Evolutionary conservation across 1,284 basidiomycete genomes (phyloP), one percentile per base, ranked within the genome.

Genomic region (Trametes hirsuta): DNA sequence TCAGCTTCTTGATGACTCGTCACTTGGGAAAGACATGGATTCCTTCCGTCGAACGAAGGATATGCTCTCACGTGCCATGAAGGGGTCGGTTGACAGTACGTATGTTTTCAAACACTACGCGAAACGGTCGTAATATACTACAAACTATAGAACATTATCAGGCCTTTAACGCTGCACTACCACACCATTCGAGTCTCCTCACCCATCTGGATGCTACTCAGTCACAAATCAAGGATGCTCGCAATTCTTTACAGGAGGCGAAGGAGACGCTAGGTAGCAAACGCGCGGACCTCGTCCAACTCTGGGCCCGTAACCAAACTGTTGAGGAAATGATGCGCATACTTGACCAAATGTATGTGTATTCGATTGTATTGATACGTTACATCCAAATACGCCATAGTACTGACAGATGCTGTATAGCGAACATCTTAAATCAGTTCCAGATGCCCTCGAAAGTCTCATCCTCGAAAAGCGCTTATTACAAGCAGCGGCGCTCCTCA

Each of bases 391-490:
- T 11, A 35, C 30, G 5, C 24, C 30, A 37, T n/a, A 9, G 22
- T 5, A 46, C 34, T 25, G 21, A 15, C n/a, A 25, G 61, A 56
- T 63, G 61, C 34, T 46, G 47, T 61, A 12, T 65, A 97, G 96
- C 58, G 96, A 98, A 71, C 84, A 92, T 68, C 79, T 99, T 40
- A 96, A 95, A 74, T 83, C 88, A 48, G 90, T 98, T 0, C 97
- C 97, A 1, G 97, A 99, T 70, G 83, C 89, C 21, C 81, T 99
- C 30, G 97, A 99, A 74, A 88, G 90, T 5, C 79, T 98, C n/a
- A 94, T 99, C 73, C 92, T 95, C 1, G 97, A 98, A 74, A 99
- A 99, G 73, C 87, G 92, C 6, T 87, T 98, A 52, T 77, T 98
- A 39, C 90, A 96, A 66, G 97, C 97, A 0, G 88, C 97, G 2